Conservation (phyloP, 805 yeast species). For the Cyberlindnera japonica region DNA sequence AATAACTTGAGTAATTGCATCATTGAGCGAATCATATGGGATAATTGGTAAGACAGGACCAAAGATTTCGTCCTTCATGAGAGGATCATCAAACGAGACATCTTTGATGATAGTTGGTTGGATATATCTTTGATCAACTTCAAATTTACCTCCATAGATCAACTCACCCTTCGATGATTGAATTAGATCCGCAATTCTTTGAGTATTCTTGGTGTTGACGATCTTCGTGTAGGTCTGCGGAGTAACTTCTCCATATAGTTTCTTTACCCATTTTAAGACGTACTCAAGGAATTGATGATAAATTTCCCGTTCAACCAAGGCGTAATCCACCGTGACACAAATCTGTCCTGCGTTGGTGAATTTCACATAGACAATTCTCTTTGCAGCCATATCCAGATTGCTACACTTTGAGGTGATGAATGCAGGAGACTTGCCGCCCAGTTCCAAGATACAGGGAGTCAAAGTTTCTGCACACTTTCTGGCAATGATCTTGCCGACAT, state of each 20-base stretch:
- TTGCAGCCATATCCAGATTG: slow-evolving; percentile 44
- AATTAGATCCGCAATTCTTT: slow-evolving; percentile 43
- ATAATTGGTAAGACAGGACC: slow-evolving; percentile 84
- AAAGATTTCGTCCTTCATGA: slow-evolving; percentile 76
- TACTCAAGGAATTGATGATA: slow-evolving; percentile 45
- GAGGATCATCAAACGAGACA: slow-evolving; percentile 60
- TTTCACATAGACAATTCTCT: slow-evolving; percentile 74
- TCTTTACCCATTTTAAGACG: slow-evolving; percentile 37
- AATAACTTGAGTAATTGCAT: slow-evolving; percentile 42
- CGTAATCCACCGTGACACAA: slow-evolving; percentile 86
- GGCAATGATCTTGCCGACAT: slow-evolving; percentile 75
- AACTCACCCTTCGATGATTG: slow-evolving; percentile 45
- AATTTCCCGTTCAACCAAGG: slow-evolving; percentile 58
- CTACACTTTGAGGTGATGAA: slow-evolving; percentile 54
- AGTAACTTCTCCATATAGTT: slow-evolving; percentile 43
- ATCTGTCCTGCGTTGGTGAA: slow-evolving; percentile 85
- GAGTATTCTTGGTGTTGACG: slow-evolving; percentile 50
- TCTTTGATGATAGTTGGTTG: slow-evolving; percentile 72
- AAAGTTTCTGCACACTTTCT: slow-evolving; percentile 78
- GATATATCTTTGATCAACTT: slow-evolving; percentile 43
- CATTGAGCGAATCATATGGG: slow-evolving; percentile 42
- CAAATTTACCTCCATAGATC: slow-evolving; percentile 33
- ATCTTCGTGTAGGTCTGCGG: slow-evolving; percentile 48
- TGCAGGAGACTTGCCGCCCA: slow-evolving; percentile 92
- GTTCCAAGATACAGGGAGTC: slow-evolving; percentile 77